Evolutionary conservation across 179 eudicot genomes (phyloP).

Genomic region (Nepenthes alata): DNA sequence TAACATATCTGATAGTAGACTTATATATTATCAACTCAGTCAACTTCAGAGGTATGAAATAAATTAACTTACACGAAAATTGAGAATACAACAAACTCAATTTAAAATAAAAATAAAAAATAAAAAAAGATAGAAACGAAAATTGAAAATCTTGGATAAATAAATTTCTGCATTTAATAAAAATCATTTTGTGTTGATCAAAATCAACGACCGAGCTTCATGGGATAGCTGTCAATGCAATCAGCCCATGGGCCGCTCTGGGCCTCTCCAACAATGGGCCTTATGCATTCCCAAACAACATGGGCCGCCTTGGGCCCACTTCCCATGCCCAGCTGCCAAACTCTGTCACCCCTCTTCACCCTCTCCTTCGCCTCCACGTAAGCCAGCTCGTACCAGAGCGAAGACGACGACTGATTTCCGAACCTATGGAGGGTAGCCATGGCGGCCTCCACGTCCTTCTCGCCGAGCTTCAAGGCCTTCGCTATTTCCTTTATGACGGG

Average conservation of each 20-base stretch:
- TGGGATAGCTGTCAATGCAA: slow-evolving; percentile 34
- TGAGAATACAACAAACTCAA: no score
- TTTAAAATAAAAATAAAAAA: no score
- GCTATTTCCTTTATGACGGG: slow-evolving; percentile 47
- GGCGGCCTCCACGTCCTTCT: slow-evolving; percentile 60
- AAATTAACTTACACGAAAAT: no score
- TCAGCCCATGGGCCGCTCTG: slow-evolving; percentile 65
- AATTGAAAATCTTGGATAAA: no score
- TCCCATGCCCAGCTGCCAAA: slow-evolving; percentile 74
- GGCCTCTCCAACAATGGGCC: slow-evolving; percentile 53
- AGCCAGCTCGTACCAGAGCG: slow-evolving; percentile 74
- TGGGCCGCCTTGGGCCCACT: slow-evolving; percentile 61
- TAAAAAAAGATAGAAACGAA: no score
- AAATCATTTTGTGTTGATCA: no score
- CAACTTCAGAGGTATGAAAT: no score
- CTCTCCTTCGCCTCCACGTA: slow-evolving; percentile 63
- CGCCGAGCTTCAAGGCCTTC: slow-evolving; percentile 52
- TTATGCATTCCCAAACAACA: slow-evolving; percentile 54
- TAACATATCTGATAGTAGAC: no score
- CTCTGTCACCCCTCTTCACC: slow-evolving; percentile 52
- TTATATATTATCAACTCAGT: no score
- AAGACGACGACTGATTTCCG: slow-evolving; percentile 80
- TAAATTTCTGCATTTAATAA: no score
- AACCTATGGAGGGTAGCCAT: slow-evolving; percentile 69
- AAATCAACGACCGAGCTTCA: no score